Conservation (phyloP, 2,329 filamentous ascomycete species). For the Penicillium sp. region DNA sequence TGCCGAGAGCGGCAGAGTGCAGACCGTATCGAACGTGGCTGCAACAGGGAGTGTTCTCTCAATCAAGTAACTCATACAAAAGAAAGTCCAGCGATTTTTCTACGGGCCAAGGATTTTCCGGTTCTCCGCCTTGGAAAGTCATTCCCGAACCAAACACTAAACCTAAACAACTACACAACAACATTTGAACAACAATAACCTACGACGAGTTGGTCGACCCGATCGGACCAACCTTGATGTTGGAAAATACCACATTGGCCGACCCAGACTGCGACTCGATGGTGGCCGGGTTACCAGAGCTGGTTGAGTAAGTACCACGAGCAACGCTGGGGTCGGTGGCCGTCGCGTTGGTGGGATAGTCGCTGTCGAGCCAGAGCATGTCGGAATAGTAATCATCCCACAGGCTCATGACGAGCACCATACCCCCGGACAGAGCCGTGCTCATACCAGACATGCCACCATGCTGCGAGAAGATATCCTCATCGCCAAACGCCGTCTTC, state of each 20-base stretch:
- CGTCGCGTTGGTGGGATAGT: constrained; percentile 54
- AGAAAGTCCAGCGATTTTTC: no score
- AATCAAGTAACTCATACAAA: no score
- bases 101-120: no score
- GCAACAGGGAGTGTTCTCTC: neutral
- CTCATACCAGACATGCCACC: constrained; percentile 60
- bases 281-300: constrained; percentile 52
- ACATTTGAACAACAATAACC: no score
- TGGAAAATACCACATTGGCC: constrained; percentile 57
- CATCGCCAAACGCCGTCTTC: constrained; percentile 58
- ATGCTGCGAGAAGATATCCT: constrained; percentile 52
- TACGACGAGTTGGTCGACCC: constrained; percentile 50
- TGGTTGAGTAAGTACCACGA: constrained; percentile 56
- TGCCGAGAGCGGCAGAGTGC: constrained; percentile 78
- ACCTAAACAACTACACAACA: no score
- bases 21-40: constrained; percentile 85
- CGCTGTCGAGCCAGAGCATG: constrained; percentile 75
- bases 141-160: no score
- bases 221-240: constrained; percentile 61
- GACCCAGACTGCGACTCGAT: constrained; percentile 51
- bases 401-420: constrained; percentile 62
- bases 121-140: neutral
- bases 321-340: constrained; percentile 48
- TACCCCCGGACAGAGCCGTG: constrained; percentile 55
- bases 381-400: constrained; percentile 67